phyloP scores from a whole-genome alignment of 768 basidiomycete species.

The Lentinus tigrinus region DNA sequence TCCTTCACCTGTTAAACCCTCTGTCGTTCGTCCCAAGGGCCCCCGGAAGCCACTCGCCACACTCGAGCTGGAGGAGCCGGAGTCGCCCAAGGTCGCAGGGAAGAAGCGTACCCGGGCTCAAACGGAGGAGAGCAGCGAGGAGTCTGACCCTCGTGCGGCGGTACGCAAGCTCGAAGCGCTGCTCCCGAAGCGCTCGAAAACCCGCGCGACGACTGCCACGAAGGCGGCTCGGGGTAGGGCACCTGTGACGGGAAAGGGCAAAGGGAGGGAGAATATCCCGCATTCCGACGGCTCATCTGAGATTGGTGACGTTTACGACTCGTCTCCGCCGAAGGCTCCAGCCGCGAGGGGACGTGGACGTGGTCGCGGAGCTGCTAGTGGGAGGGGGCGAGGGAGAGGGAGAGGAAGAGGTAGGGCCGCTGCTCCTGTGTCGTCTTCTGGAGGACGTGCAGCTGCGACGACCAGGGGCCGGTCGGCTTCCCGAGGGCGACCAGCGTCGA shows the following conservation, averaged over 20 bases:
- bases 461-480: constrained; percentile 10
- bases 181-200: constrained; percentile 19
- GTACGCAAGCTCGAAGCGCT: constrained; percentile 21
- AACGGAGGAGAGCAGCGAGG: constrained; percentile 7
- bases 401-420: constrained; percentile 1
- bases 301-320: constrained; percentile 2
- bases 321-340: constrained; percentile 10
- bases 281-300: constrained; percentile 1
- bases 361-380: background rate
- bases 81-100: background rate
- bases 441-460: background rate
- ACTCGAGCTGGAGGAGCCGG: background rate
- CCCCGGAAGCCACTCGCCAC: background rate
- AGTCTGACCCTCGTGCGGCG: constrained; percentile 16
- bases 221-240: background rate
- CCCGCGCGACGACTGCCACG: background rate
- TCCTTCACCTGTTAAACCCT: constrained; percentile 22
- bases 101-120: constrained; percentile 17
- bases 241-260: constrained; percentile 5
- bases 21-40: background rate
- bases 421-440: background rate
- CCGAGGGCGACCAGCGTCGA: constrained; percentile 7
- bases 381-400: background rate
- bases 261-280: constrained; percentile 5
- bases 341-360: background rate